Conservation (phyloP, 441 rosid species). For the Populus hybrid region DNA sequence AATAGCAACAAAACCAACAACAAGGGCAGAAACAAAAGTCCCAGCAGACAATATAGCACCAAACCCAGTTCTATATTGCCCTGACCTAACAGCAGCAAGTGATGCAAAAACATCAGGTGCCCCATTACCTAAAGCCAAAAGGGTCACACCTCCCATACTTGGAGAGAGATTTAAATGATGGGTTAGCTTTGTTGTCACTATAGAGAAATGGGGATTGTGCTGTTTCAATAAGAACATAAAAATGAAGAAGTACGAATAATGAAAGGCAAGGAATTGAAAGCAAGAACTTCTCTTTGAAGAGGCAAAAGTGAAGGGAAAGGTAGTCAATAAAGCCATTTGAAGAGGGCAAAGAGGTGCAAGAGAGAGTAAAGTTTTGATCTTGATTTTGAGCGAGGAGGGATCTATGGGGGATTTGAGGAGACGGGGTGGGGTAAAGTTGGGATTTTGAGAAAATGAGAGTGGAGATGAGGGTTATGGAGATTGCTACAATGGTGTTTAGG, state of each 20-base stretch:
- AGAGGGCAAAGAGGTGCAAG: slow-evolving; percentile 38
- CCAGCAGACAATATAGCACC: slow-evolving; percentile 94
- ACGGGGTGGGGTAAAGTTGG: background rate
- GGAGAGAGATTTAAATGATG: slow-evolving; percentile 70
- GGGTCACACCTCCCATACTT: slow-evolving; percentile 90
- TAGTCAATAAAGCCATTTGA: slow-evolving; percentile 56
- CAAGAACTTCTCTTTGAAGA: slow-evolving; percentile 38
- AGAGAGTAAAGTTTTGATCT: slow-evolving; percentile 12
- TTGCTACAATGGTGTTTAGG: slow-evolving; percentile 21
- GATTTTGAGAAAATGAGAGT: slow-evolving; percentile 34
- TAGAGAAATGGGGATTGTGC: slow-evolving; percentile 91
- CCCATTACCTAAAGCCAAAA: slow-evolving; percentile 89
- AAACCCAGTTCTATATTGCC: slow-evolving; percentile 84
- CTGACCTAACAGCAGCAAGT: slow-evolving; percentile 73
- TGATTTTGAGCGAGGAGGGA: slow-evolving; percentile 31
- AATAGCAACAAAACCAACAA: slow-evolving; percentile 91
- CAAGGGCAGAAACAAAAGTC: slow-evolving; percentile 83
- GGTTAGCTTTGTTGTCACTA: slow-evolving; percentile 83
- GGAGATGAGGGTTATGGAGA: slow-evolving; percentile 46
- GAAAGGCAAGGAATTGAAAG: slow-evolving; percentile 58
- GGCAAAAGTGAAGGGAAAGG: slow-evolving; percentile 58
- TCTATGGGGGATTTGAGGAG: slow-evolving; percentile 32
- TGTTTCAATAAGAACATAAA: slow-evolving; percentile 86
- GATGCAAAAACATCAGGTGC: slow-evolving; percentile 95
- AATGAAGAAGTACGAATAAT: slow-evolving; percentile 60